Percentiles rank a stretch among this genome's conserved stretches.
Evolutionary conservation across 2,329 filamentous ascomycete species (phyloP).

Genomic region (Penicillium freii): DNA sequence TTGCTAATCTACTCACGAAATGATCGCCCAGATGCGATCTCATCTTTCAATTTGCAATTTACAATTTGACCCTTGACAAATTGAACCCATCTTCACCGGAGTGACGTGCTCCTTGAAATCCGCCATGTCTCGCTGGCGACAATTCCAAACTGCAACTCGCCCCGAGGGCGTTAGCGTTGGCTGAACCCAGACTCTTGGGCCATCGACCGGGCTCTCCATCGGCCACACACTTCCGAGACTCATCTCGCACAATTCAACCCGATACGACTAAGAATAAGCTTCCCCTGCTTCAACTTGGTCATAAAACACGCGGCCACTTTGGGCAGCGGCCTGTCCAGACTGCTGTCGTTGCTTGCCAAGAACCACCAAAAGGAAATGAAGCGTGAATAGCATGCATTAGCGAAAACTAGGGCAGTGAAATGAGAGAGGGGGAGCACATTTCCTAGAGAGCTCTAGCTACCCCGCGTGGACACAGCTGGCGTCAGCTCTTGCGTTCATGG

Average conservation of each 20-base stretch:
- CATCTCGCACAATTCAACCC: neutral
- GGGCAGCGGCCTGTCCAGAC: conserved; percentile 8
- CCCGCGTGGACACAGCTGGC: neutral
- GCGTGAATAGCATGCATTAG: neutral
- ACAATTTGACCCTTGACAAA: neutral
- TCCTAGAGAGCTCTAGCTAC: conserved; percentile 5
- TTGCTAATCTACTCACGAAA: neutral
- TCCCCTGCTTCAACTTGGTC: neutral
- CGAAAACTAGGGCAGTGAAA: conserved; percentile 3
- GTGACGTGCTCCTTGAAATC: conserved; percentile 1
- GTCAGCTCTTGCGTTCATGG: conserved; percentile 3
- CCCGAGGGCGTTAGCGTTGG: conserved; percentile 19
- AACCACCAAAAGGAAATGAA: neutral
- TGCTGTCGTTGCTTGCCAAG: conserved; percentile 5
- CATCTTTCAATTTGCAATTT: neutral
- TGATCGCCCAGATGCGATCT: conserved; percentile 1
- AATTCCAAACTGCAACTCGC: conserved; percentile 7
- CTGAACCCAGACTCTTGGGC: conserved; percentile 18
- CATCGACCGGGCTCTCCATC: conserved; percentile 7
- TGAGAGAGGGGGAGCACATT: neutral
- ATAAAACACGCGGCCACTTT: neutral
- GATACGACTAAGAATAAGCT: conserved; percentile 5
- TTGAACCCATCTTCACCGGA: neutral
- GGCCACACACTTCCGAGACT: conserved; percentile 7
- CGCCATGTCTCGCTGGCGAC: neutral